Evolutionary conservation across 371 early-diverging fungal species (phyloP).

Genomic region (Mortierella polycephala): DNA sequence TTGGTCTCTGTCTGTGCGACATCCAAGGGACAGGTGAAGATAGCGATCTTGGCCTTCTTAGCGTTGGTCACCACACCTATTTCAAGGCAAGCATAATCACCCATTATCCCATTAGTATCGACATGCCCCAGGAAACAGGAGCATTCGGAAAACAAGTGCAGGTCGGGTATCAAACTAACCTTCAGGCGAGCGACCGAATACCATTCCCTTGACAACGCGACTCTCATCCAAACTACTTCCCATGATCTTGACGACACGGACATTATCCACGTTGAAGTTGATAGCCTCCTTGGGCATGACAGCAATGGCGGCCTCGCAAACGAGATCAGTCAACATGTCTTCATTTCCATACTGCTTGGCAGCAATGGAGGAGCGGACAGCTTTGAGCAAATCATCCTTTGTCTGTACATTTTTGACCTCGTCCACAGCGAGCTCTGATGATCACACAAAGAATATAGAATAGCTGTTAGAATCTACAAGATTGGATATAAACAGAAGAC

Average conservation of each 20-base stretch:
- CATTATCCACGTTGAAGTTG: constrained; percentile 94
- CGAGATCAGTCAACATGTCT: constrained; percentile 83
- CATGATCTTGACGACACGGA: constrained; percentile 98
- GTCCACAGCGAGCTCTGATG: constrained; percentile 74
- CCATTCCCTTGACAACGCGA: constrained; percentile 97
- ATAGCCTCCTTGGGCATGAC: constrained; percentile 91
- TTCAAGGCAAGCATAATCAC: not conserved
- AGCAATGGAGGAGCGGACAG: constrained; percentile 81
- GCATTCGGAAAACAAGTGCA: not conserved
- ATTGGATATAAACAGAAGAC: too few relatives aligned
- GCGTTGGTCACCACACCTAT: constrained; percentile 67
- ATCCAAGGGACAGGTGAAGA: constrained; percentile 97
- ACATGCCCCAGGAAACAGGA: not conserved
- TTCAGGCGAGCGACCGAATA: constrained; percentile 96
- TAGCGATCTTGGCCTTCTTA: constrained; percentile 92
- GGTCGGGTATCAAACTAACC: constrained; percentile 55
- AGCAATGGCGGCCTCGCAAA: constrained; percentile 86
- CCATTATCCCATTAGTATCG: not conserved
- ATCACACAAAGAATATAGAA: not conserved
- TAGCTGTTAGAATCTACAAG: not conserved
- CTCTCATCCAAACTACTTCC: constrained; percentile 95
- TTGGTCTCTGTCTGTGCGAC: constrained; percentile 98
- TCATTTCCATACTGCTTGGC: constrained; percentile 97
- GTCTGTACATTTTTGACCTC: constrained; percentile 67
- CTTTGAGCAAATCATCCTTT: constrained; percentile 74